Evolutionary conservation across 768 basidiomycete genomes (phyloP), one percentile per base, ranked within the genome.

Genomic region (Lentinula guzmanii): DNA sequence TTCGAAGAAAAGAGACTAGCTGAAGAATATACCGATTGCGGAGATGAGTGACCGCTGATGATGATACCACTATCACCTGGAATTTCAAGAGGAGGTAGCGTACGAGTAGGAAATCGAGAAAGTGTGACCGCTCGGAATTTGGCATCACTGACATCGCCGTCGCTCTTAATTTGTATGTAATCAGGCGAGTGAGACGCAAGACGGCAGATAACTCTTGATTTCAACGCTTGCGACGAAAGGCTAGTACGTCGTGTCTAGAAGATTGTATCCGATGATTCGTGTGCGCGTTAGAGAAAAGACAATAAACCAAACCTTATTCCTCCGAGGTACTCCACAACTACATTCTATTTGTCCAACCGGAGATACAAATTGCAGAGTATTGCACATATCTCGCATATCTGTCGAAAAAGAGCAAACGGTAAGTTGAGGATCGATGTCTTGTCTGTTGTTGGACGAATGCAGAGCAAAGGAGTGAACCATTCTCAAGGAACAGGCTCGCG

Each of bases 1-100:
- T 68, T 62, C 55, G 75, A 66, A 65, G 72, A 71, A 66, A 67
- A 67, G 46, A 71, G 69, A 18, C 71, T 63, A 58, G 57, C 56
- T 62, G 61, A 52, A 50, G 64, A 63, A 28, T 50, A 60, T 3
- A 34, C 18, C 15, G 50, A 35, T 39, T 61, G 62, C 35, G 64
- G 62, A 18, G 64, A 57, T 3, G 62, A 62, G 28, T 58, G 56
- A 18, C 57, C 62, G 42, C 62, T 62, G 28, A 39, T 62, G 21
- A 39, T 62, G 21, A 45, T 35, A n/a, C 33, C 48, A 39, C 56
- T 58, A 13, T 34, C 21, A 31, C 58, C 16, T 7, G 41, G 55
- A 13, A 43, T 3, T n/a, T 42, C 24, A 4, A 56, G 55, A 28
- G 55, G 55, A 41, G 55, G 55, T 31, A 56, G 39, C 41, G 13